Evolutionary conservation across 495 filamentous ascomycete species (phyloP), one percentile per base, ranked within the genome.

Genomic region (Cercophora newfieldiana): DNA sequence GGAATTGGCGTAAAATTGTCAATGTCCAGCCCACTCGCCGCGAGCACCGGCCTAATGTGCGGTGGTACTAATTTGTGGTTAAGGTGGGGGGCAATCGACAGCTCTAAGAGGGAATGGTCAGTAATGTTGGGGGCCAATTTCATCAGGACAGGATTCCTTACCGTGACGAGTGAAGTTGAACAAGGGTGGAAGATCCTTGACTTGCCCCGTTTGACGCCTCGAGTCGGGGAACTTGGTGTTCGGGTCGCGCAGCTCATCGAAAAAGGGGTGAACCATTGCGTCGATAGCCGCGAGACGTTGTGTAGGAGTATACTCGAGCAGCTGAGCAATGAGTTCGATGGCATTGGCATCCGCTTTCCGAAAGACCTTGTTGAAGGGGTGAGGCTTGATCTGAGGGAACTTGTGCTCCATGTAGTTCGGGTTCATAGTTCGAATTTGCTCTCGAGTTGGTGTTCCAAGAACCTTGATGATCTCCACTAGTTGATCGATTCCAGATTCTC

Each of bases 371-470:
- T 91, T 94, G 84, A 99, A 99, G 12, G 95, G 95, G 73, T 99
- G 95, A 47, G 95, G 95, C 82, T 99, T 99, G 84, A 99, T 99
- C 75, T 99, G 95, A 49, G 95, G 96, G 75, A 99, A 99, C 80
- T 98, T 98, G 80, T 99, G 95, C 79, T 98, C 95, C 95, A 99
- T 99, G 79, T 99, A 98, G 78, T 99, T 99, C 59, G 95, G 96
- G 76, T 99, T 99, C 96, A 99, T 99, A 55, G 95, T 99, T 61
- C 95, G 92, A 73, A 99, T 99, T 72, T 99, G 95, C 71, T 99
- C 95, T 22, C 95, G 85, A n/a, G 95, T 97, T 16, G 96, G 95
- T 18, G 95, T 99, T 24, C 95, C 95, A 63, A 99, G 84, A 61
- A 99, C 95, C 81, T 98, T 99, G 86, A 99, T 99, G 74, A 99